A percentile compares a stretch with the other conserved stretches of the same genome.
Conservation (phyloP, 495 filamentous ascomycete species). For the Penicillium subrubescens region DNA sequence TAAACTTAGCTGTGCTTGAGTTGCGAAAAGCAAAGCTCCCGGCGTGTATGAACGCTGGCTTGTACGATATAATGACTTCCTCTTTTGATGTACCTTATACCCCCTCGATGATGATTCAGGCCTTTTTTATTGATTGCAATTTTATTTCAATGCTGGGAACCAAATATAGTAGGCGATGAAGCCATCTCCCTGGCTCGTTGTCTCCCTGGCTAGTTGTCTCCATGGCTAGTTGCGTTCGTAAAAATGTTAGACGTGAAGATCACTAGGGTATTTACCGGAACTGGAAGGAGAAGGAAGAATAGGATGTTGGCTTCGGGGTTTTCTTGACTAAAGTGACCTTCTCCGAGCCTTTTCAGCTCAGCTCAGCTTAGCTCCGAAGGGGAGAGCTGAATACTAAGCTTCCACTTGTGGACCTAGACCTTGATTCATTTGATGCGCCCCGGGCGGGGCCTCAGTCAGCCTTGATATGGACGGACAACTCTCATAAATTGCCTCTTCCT, state of each 20-base stretch:
- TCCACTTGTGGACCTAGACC: too few species aligned
- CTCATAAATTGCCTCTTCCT: neutral
- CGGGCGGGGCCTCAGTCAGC: neutral
- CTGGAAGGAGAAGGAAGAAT: neutral
- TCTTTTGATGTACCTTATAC: conserved; percentile 26
- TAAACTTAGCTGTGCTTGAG: neutral
- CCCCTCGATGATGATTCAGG: conserved; percentile 12
- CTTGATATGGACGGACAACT: neutral
- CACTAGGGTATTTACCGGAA: neutral
- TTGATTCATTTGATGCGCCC: neutral
- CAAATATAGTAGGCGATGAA: conserved; percentile 24
- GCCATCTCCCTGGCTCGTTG: neutral
- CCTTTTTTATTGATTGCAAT: neutral
- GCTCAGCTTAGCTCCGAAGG: neutral
- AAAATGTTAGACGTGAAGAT: neutral
- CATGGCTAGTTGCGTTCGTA: neutral
- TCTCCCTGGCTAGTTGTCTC: neutral
- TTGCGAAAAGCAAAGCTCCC: neutral
- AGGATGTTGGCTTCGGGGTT: neutral
- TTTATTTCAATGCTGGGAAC: neutral
- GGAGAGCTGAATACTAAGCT: too few species aligned
- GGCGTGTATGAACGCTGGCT: neutral
- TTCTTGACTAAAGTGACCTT: neutral
- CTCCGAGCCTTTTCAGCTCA: neutral
- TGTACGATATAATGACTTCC: conserved; percentile 40